A percentile compares a stretch with the other conserved stretches of the same genome.
Conservation (phyloP, 495 filamentous ascomycete genomes). For the Penicillium arizonense region DNA sequence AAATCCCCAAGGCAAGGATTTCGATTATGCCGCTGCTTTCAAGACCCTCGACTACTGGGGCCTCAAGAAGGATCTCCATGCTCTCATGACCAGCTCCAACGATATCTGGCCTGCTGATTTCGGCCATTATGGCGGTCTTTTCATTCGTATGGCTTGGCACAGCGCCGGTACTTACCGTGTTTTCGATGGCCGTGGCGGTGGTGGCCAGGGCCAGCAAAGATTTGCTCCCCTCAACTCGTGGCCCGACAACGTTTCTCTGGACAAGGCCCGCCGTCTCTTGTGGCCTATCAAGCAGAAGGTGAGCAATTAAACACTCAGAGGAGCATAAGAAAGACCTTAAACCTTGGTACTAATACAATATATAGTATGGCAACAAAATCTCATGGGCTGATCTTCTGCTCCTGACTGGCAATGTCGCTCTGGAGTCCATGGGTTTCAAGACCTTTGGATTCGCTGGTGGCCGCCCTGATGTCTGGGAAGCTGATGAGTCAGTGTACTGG, state of each 20-base stretch:
- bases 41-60: conserved; percentile 67
- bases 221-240: conserved; percentile 78
- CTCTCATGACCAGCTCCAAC: conserved; percentile 72
- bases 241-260: conserved; percentile 73
- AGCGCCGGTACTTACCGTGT: conserved; percentile 72
- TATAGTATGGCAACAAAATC: conserved; percentile 68
- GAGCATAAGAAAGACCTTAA: no score
- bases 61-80: conserved; percentile 66
- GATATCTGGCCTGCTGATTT: conserved; percentile 77
- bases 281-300: conserved; percentile 77
- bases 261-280: conserved; percentile 73
- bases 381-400: conserved; percentile 72
- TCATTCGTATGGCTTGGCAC: conserved; percentile 78
- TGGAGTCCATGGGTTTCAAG: conserved; percentile 73
- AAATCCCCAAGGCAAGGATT: conserved; percentile 58
- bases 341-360: not conserved
- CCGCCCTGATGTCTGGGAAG: conserved; percentile 66
- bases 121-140: conserved; percentile 74
- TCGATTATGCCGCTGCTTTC: conserved; percentile 68
- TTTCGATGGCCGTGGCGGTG: conserved; percentile 68
- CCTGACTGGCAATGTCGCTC: conserved; percentile 68
- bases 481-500: conserved; percentile 73
- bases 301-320: not conserved
- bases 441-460: conserved; percentile 71
- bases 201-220: conserved; percentile 68